phyloP scores from a whole-genome alignment of 1,284 basidiomycete genomes.

The Pseudozyma sp. region DNA sequence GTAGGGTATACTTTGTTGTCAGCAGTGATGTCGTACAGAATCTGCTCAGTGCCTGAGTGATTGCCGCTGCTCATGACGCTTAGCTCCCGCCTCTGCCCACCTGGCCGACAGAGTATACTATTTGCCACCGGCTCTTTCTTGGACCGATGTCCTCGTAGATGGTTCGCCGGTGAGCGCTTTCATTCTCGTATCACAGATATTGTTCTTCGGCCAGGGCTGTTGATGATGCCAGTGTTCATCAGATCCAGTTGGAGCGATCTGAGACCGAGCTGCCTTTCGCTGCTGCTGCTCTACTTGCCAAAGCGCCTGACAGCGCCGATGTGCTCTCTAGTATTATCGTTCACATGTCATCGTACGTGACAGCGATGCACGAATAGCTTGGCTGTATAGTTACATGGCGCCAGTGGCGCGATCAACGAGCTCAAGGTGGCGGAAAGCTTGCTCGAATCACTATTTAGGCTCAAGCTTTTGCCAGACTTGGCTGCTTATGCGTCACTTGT shows the following conservation, averaged over 20 bases:
- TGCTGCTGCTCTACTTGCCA: no score
- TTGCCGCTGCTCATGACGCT: neutral
- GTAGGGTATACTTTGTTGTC: neutral
- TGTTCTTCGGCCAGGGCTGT: neutral
- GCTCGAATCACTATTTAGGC: conserved; percentile 3
- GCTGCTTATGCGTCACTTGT: conserved; percentile 10
- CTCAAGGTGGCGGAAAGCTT: conserved; percentile 20
- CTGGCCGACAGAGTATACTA: neutral
- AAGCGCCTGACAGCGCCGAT: no score
- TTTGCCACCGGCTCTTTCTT: conserved; percentile 18
- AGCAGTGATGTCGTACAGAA: neutral
- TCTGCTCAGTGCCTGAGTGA: neutral
- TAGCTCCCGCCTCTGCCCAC: neutral
- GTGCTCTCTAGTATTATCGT: no score
- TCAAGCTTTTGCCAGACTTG: conserved; percentile 23
- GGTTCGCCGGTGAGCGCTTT: conserved; percentile 13
- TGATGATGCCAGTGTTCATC: neutral
- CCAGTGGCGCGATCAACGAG: conserved; percentile 10
- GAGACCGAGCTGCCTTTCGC: no score
- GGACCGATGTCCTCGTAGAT: conserved; percentile 7
- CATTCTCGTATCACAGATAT: neutral
- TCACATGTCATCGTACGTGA: neutral
- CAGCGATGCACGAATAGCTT: neutral
- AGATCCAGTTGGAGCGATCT: neutral
- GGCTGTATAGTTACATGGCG: neutral